phyloP scores from a whole-genome alignment of 2,329 filamentous ascomycete genomes.

The Fusarium clavum region DNA sequence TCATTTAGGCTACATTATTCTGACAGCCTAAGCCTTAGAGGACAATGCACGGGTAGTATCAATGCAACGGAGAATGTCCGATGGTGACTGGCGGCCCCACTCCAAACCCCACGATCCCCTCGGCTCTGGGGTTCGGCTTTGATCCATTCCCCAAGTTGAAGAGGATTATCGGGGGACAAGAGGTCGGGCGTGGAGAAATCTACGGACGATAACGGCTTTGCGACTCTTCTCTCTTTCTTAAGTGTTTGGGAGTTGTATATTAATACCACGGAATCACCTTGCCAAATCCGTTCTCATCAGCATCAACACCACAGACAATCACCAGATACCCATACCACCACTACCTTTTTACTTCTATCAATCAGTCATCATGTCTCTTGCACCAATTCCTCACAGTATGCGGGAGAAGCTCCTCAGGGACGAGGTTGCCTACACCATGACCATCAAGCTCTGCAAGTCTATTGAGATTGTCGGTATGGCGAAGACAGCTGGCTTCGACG shows the following conservation, averaged over 20 bases:
- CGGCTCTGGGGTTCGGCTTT: constrained; percentile 1
- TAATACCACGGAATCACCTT: constrained; percentile 13
- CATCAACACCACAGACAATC: neutral
- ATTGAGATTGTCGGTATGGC: constrained; percentile 51
- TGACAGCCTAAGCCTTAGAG: neutral
- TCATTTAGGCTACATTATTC: fast-evolving
- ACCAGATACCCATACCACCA: too few species aligned
- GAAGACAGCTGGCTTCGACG: constrained; percentile 50
- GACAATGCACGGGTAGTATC: neutral
- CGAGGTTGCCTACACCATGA: constrained; percentile 46
- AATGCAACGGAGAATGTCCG: constrained; percentile 3
- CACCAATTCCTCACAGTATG: constrained; percentile 41
- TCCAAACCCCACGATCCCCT: constrained; percentile 17
- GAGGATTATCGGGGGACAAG: neutral
- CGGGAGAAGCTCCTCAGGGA: constrained; percentile 43
- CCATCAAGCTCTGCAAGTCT: constrained; percentile 49
- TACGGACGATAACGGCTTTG: neutral
- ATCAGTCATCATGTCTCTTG: constrained; percentile 27
- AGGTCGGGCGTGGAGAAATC: neutral
- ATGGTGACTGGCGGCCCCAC: constrained; percentile 2
- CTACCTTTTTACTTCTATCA: fast-evolving
- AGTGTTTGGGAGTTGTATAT: neutral
- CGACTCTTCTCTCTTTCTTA: neutral
- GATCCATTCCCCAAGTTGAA: neutral
- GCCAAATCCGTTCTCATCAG: neutral